These are phyloP conservation scores for Linderniella brevidens DNA, from an alignment of 257 asterid species.

Conservation along the genomic window DNA sequence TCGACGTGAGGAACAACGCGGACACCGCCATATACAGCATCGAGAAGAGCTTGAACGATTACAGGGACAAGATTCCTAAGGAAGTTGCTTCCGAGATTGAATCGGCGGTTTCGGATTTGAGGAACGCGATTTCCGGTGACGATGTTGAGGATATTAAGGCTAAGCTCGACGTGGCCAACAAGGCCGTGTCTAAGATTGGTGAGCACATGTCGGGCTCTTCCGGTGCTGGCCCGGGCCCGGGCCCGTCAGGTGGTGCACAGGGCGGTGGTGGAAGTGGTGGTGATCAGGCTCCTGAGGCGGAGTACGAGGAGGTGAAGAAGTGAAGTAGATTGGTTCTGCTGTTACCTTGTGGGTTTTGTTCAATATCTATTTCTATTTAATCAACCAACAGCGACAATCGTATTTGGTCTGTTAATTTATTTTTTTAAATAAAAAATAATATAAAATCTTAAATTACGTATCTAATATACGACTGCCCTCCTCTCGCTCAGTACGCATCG, in stretches of 20 bases:
- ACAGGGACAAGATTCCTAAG: slow-evolving; percentile 42
- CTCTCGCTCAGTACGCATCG: too few relatives aligned
- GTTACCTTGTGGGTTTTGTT: neutral
- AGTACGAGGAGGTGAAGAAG: slow-evolving; percentile 57
- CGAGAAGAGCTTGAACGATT: slow-evolving; percentile 40
- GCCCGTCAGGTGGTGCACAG: too few relatives aligned
- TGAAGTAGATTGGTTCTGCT: neutral
- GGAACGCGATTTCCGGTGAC: slow-evolving; percentile 23
- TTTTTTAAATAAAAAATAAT: too few relatives aligned
- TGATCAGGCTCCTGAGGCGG: slow-evolving; percentile 47
- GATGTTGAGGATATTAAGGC: slow-evolving; percentile 37
- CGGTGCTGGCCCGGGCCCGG: slow-evolving; percentile 15
- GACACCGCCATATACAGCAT: slow-evolving; percentile 47
- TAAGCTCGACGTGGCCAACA: slow-evolving; percentile 42
- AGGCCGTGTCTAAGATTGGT: slow-evolving; percentile 52
- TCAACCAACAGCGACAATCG: too few relatives aligned
- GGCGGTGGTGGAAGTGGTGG: slow-evolving; percentile 28
- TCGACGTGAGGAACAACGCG: slow-evolving; percentile 35
- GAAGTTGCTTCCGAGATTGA: slow-evolving; percentile 41
- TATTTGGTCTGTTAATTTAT: too few relatives aligned
- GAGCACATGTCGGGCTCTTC: slow-evolving; percentile 41
- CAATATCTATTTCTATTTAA: too few relatives aligned
- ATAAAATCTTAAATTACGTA: too few relatives aligned
- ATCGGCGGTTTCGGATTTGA: slow-evolving; percentile 33
- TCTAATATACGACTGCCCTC: too few relatives aligned